Evolutionary conservation across 768 basidiomycete species (phyloP).

Genomic region (Russula griseocarnosa): DNA sequence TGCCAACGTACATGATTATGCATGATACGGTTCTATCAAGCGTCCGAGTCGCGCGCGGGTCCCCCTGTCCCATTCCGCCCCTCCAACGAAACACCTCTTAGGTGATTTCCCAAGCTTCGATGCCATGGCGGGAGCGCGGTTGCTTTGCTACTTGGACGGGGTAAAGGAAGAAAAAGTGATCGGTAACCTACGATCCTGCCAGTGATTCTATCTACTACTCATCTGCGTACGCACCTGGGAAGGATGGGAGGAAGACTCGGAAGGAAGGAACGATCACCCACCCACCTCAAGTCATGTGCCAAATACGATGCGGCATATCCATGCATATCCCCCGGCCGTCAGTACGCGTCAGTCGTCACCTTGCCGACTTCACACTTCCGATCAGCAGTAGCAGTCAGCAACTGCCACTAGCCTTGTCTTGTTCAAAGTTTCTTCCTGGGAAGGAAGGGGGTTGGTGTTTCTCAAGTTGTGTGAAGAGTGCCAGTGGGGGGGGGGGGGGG

Average conservation of each 20-base stretch:
- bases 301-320: background rate
- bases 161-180: background rate
- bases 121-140: background rate
- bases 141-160: background rate
- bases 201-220: background rate
- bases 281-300: background rate
- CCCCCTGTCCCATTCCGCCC: background rate
- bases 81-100: background rate
- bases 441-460: background rate
- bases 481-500: background rate
- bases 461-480: background rate
- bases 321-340: background rate
- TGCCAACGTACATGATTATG: background rate
- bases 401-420: too few species aligned
- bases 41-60: background rate
- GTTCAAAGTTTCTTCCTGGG: background rate
- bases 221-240: background rate
- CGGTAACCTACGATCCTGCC: constrained; percentile 8
- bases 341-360: background rate
- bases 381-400: background rate
- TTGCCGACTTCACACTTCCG: background rate
- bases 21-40: background rate
- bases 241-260: constrained; percentile 33
- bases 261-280: constrained; percentile 9
- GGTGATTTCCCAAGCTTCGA: constrained; percentile 16